Base-by-base conservation (phyloP, 257 asterid species). In the Verbascum thapsus region DNA sequence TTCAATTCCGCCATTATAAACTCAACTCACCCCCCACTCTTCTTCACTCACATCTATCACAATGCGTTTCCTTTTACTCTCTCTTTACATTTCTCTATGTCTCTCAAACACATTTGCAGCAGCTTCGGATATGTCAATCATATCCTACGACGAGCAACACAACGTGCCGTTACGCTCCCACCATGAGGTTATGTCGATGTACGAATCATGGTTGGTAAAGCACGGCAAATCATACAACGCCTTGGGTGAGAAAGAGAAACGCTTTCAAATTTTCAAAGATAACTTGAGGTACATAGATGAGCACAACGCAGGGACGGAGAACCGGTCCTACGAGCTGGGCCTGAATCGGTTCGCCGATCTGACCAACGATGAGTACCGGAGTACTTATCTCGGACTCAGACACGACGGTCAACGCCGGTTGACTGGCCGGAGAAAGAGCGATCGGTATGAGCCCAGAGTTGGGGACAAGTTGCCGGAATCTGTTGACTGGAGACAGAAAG, bases 401-500 rank as follows among this genome's bases (percentile, higher is more conserved):
- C 63, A 73, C 2, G 75, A 69, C 43, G 64, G 79, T 2, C 58
- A 65, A 8, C 61, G 78, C 3, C 71, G 57, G 35, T 39, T 72
- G 63, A 15, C 58, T 17, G 72, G 13, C 32, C 40, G 3, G 11
- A 40, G 3, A 9, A 75, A 73, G 77, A 83, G 88, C 68, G 82
- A 78, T 30, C 70, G 86, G 26, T 85, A 80, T 11, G 67, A 53
- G 22, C 78, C 82, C 1, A 79, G 61, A 5, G 61, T 50, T 13
- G 88, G 81, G 0, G 88, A 83, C 6, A 62, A 37, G 42, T 71
- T 81, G 84, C 94, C 94, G 72, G 86, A 76, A 6, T 68, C 80
- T 47, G 10, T 86, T 55, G 95, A 85, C 70, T 83, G 95, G 95
- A 86, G 90, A 43, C 56, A 65, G 60, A 74, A 76, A 40, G 95